Evolutionary conservation across 2,329 filamentous ascomycete genomes (phyloP).

Genomic region (Shiraia sp.): DNA sequence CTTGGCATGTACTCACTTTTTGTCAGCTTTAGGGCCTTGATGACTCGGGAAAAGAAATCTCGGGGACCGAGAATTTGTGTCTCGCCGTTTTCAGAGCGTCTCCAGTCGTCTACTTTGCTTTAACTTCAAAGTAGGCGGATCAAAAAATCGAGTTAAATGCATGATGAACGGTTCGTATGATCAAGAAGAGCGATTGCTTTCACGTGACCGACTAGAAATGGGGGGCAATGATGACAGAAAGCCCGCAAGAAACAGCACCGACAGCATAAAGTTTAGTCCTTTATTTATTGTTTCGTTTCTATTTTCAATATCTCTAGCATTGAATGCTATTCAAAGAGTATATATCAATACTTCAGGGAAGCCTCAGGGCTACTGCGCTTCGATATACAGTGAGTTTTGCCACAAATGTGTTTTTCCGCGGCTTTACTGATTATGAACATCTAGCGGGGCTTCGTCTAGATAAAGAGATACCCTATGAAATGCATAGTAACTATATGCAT

Average conservation of each 20-base stretch:
- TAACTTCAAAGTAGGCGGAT: no score
- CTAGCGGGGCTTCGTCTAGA: background rate
- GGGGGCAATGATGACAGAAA: background rate
- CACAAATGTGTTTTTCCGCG: no score
- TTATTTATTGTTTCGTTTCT: background rate
- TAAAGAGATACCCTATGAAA: background rate
- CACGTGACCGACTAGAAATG: background rate
- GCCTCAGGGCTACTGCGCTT: background rate
- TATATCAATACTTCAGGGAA: constrained; percentile 1
- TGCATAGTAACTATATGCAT: constrained; percentile 4
- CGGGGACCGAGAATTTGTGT: no score
- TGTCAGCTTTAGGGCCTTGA: no score
- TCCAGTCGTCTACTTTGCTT: no score
- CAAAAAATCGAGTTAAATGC: no score
- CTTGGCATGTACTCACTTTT: no score
- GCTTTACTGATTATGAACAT: background rate
- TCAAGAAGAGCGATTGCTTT: constrained; percentile 2
- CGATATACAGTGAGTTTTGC: background rate
- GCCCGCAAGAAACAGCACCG: background rate
- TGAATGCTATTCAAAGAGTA: background rate
- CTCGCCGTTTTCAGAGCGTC: no score
- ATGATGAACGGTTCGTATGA: background rate
- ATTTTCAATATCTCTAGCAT: background rate
- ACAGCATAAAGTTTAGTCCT: background rate
- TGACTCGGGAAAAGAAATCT: no score